Conservation (phyloP, 345 rosid genomes). For the Boechera divaricarpa region DNA sequence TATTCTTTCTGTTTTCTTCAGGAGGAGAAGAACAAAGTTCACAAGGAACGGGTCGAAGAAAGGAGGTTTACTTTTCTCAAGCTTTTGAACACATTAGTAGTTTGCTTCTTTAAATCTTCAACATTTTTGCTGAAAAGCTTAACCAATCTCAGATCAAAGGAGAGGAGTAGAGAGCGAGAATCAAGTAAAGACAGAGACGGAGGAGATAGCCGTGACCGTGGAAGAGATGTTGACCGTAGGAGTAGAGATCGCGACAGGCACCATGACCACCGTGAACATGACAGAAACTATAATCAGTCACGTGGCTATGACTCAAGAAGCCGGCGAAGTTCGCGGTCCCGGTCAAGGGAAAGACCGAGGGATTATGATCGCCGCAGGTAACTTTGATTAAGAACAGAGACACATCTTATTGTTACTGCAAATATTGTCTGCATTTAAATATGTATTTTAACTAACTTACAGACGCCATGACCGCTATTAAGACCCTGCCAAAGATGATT, state of each 20-base stretch:
- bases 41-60: conserved; percentile 64
- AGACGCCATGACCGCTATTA: conserved; percentile 50
- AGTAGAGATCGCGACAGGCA: conserved; percentile 86
- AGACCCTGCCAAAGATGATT: conserved; percentile 25
- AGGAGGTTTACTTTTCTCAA: conserved; percentile 37
- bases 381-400: neutral
- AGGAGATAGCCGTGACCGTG: conserved; percentile 77
- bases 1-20: conserved; percentile 46
- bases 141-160: conserved; percentile 68
- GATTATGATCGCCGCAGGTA: conserved; percentile 92
- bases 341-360: conserved; percentile 79
- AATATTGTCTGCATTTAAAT: conserved; percentile 13
- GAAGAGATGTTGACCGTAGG: conserved; percentile 85
- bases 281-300: conserved; percentile 66
- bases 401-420: neutral
- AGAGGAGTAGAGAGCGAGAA: conserved; percentile 71
- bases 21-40: conserved; percentile 85
- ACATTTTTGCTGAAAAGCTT: conserved; percentile 3
- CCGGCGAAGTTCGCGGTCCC: conserved; percentile 78
- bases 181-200: conserved; percentile 67
- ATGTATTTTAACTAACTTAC: conserved; percentile 9
- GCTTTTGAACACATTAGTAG: conserved; percentile 4
- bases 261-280: conserved; percentile 62
- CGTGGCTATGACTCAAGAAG: conserved; percentile 86
- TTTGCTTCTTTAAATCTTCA: neutral